Conservation (phyloP, 2,329 filamentous ascomycete genomes). For the Dactylonectria estremocensis region DNA sequence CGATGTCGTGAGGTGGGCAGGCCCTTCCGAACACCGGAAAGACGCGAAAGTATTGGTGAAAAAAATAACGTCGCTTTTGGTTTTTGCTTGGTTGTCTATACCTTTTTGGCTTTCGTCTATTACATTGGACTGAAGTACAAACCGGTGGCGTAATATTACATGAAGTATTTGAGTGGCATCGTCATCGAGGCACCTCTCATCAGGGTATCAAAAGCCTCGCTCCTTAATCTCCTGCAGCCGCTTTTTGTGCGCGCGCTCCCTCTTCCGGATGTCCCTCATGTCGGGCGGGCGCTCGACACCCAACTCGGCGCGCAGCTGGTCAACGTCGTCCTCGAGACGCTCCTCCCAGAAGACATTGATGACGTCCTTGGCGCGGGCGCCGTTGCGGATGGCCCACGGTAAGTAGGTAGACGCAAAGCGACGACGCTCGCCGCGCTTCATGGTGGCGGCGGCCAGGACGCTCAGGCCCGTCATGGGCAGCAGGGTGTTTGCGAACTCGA, state of each 20-base stretch:
- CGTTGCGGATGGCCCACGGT: constrained; percentile 93
- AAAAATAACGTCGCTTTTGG: constrained; percentile 21
- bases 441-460: constrained; percentile 86
- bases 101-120: not conserved
- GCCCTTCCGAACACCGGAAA: constrained; percentile 23
- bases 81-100: not conserved
- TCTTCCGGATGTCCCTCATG: constrained; percentile 81
- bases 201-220: constrained; percentile 38
- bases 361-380: constrained; percentile 81
- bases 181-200: not conserved
- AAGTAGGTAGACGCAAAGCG: constrained; percentile 83
- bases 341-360: constrained; percentile 99
- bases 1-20: constrained; percentile 19
- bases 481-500: constrained; percentile 95
- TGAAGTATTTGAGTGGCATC: not conserved
- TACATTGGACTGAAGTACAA: constrained; percentile 33
- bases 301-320: constrained; percentile 80
- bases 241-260: constrained; percentile 78
- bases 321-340: constrained; percentile 86
- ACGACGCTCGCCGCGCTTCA: constrained; percentile 85
- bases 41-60: constrained; percentile 14
- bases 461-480: constrained; percentile 95
- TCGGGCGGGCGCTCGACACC: constrained; percentile 93
- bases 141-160: constrained; percentile 4
- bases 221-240: constrained; percentile 66